Evolutionary conservation across 768 basidiomycete species (phyloP), one percentile per base, ranked within the genome.

Genomic region (Macrolepiota fuliginosa): DNA sequence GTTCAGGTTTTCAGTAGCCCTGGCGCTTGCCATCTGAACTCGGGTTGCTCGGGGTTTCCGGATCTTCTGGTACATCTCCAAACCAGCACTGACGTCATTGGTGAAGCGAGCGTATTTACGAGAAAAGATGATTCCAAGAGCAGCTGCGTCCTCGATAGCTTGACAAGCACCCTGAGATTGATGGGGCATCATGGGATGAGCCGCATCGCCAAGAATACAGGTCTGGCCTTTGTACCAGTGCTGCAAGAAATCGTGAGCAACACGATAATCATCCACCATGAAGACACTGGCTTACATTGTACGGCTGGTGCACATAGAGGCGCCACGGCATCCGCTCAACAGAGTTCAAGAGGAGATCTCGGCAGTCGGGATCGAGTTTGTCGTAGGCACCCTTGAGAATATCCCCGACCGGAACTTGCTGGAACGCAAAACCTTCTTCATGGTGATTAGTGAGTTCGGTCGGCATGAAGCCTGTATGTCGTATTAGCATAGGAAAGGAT

Each of bases 271-370:
- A 17, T 27, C 7, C 32, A 19, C 15, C 19, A 2, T 51, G 7
- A 17, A 36, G 22, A 25, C 46, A 13, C 54, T 65, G 36, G 29
- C 29, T 32, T 50, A 72, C 70, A 10, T 59, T 54, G 54, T 74
- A 74, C 4, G 73, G 72, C 54, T 73, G 71, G 56, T 74, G 73
- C 25, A 72, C 67, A 58, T 74, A 74, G 12, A 74, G 64, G n/a
- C 73, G 66, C 73, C 73, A 74, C 12, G 73, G 73, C 73, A 73
- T 74, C 10, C 73, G 67, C 7, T 74, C 73, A 49, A 68, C 62
- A 19, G 72, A 71, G 56, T 71, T 65, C 66, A 67, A 67, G 40
- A 72, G 59, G 32, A 74, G 62, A 27, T 63, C 69, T 12, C 67
- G 51, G 49, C 73, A 74, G 29, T 73, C 66, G 2, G 71, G 69